phyloP scores from a whole-genome alignment of 192 early-diverging fungal genomes.

The Rhizoclosmatium sp. region DNA sequence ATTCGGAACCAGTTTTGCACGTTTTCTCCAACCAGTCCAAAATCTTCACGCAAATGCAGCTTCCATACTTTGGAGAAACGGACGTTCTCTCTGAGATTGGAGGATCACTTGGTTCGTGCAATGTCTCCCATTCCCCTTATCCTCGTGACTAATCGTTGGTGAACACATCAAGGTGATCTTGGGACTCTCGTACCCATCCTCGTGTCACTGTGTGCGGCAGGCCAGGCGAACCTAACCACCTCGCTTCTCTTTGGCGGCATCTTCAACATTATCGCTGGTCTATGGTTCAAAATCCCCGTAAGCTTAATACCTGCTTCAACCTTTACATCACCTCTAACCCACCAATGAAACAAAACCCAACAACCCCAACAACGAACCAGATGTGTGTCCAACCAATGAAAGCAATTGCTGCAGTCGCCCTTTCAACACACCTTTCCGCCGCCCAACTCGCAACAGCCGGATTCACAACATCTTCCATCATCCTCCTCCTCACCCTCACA shows the following conservation, averaged over 20 bases:
- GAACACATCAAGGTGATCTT: slow-evolving; percentile 59
- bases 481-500: slow-evolving; percentile 76
- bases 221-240: slow-evolving; percentile 77
- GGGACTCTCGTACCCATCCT: slow-evolving; percentile 90
- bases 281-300: slow-evolving; percentile 76
- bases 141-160: neutral
- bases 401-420: slow-evolving; percentile 83
- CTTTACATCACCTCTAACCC: neutral
- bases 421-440: slow-evolving; percentile 17
- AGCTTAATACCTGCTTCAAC: neutral
- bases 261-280: slow-evolving; percentile 85
- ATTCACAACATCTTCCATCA: slow-evolving; percentile 71
- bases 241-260: slow-evolving; percentile 88
- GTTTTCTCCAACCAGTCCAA: no score
- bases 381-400: slow-evolving; percentile 97
- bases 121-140: no score
- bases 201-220: slow-evolving; percentile 75
- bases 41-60: neutral
- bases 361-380: neutral
- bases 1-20: no score
- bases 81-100: neutral
- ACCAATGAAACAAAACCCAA: no score
- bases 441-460: slow-evolving; percentile 72
- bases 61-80: neutral
- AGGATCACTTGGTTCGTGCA: neutral